Conservation (phyloP, 225 moss, liverwort and hornwort species). For the Sphagnum tenellum region DNA sequence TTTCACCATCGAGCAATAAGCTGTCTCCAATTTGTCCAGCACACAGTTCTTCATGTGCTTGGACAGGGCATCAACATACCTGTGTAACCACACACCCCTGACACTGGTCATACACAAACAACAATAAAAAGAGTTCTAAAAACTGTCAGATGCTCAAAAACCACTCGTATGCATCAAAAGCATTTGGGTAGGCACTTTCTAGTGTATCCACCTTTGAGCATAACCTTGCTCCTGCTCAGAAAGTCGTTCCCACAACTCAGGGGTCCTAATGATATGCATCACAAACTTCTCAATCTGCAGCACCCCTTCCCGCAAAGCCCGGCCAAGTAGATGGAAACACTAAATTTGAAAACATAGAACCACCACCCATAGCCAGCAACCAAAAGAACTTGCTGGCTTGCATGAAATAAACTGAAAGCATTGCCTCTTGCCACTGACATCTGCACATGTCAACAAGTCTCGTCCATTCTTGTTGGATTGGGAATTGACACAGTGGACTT, state of each 20-base stretch:
- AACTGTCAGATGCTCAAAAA: background rate
- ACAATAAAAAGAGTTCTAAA: too few species aligned
- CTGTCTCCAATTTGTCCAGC: constrained; percentile 53
- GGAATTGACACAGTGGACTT: too few species aligned
- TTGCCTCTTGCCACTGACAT: too few species aligned
- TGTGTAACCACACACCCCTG: constrained; percentile 1
- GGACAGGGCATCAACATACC: constrained; percentile 51
- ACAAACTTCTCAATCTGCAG: constrained; percentile 61
- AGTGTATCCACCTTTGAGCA: constrained; percentile 31
- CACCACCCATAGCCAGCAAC: too few species aligned
- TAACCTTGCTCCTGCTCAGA: constrained; percentile 63
- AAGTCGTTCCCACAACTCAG: constrained; percentile 56
- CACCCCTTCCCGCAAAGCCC: too few species aligned
- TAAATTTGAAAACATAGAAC: background rate
- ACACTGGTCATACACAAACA: background rate
- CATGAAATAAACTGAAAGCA: too few species aligned
- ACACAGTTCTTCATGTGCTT: constrained; percentile 78
- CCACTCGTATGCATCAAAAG: background rate
- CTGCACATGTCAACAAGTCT: too few species aligned
- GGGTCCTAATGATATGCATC: constrained; percentile 46
- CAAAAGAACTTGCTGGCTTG: too few species aligned
- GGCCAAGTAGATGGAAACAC: too few species aligned
- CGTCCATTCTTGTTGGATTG: too few species aligned
- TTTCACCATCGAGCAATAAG: constrained; percentile 67
- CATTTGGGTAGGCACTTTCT: background rate